Base-by-base conservation (phyloP, 257 asterid genomes). In the Craterostigma plantagineum region DNA sequence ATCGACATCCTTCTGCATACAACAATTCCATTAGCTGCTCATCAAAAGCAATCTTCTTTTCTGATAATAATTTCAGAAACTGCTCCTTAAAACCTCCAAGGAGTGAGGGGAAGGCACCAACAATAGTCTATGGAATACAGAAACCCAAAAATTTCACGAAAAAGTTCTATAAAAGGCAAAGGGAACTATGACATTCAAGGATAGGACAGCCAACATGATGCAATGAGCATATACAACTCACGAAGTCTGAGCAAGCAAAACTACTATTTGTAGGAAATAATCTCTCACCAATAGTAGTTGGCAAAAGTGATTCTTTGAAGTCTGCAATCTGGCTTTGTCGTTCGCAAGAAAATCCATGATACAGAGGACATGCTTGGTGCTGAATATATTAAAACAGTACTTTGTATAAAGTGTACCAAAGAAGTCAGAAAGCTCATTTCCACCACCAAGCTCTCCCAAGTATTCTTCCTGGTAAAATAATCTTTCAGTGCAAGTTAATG, bases 221-320 rank as follows among this genome's bases (percentile, higher is more conserved):
- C 4, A 6, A 3, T 36, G 40, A 36, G 14, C 40, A 36, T 12
- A 2, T 36, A 12, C 12, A 38, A 34, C 60, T 18, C 18, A 16
- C 16, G 38, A 4, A 38, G n/a, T n/a, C n/a, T n/a, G n/a, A 47
- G 36, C 16, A 40, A 34, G 12, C 6, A 34, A 50, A 38, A 34
- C 36, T 48, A 52, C 45, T 17, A 12, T 49, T 16, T 35, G 17
- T 33, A 51, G 56, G 23, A 55, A 23, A 23, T 49, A 43, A 45
- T 46, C 23, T 52, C 85, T 75, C 66, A 85, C 96, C 90, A 80
- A 61, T 49, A 85, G 85, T 56, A 85, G 85, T 58, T 67, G 78
- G 52, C 58, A 60, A 34, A 61, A 52, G 57, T 63, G 65, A 63
- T 56, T 62, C 70, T 60, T 64, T 62, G 70, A 51, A 62, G 57